A percentile compares a stretch with the other conserved stretches of the same genome.
Evolutionary conservation across 768 basidiomycete genomes (phyloP).

Genomic region (Boletus sensibilis): DNA sequence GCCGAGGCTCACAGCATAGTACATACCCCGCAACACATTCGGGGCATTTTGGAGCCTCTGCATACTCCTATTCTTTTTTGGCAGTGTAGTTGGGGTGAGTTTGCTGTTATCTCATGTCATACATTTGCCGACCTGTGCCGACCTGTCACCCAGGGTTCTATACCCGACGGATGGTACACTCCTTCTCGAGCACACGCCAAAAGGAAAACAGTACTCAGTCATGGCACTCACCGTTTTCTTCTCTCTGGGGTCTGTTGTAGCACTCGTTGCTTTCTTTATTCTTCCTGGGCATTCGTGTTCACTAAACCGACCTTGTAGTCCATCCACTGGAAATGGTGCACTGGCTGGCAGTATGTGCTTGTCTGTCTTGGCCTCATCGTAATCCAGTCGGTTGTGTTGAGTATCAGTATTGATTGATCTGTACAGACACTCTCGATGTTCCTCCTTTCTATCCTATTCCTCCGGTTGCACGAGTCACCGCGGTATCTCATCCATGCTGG

Average conservation of each 20-base stretch:
- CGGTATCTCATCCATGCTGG: constrained; percentile 90
- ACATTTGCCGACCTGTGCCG: neutral
- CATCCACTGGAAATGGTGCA: constrained; percentile 65
- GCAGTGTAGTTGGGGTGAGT: constrained; percentile 89
- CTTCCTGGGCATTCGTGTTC: constrained; percentile 76
- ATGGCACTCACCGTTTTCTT: constrained; percentile 95
- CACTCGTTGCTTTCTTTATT: constrained; percentile 73
- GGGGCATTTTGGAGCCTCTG: constrained; percentile 72
- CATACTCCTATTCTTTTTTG: constrained; percentile 78
- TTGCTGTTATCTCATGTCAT: neutral
- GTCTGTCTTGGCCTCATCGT: constrained; percentile 76
- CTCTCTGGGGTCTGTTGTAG: constrained; percentile 87
- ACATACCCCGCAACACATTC: no score
- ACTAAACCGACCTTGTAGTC: constrained; percentile 55
- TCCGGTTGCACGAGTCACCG: constrained; percentile 92
- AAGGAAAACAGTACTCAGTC: constrained; percentile 87
- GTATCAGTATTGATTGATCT: constrained; percentile 3
- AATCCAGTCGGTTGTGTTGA: constrained; percentile 25
- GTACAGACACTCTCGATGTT: constrained; percentile 85
- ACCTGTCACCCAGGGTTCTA: constrained; percentile 70
- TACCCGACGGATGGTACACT: constrained; percentile 97
- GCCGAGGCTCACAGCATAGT: no score
- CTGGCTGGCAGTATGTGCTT: constrained; percentile 89
- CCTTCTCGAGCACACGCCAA: constrained; percentile 89
- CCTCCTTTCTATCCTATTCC: constrained; percentile 80